These are phyloP conservation scores for Candolleomyces eurysporus DNA, from an alignment of 768 basidiomycete species.

Conservation along the genomic window DNA sequence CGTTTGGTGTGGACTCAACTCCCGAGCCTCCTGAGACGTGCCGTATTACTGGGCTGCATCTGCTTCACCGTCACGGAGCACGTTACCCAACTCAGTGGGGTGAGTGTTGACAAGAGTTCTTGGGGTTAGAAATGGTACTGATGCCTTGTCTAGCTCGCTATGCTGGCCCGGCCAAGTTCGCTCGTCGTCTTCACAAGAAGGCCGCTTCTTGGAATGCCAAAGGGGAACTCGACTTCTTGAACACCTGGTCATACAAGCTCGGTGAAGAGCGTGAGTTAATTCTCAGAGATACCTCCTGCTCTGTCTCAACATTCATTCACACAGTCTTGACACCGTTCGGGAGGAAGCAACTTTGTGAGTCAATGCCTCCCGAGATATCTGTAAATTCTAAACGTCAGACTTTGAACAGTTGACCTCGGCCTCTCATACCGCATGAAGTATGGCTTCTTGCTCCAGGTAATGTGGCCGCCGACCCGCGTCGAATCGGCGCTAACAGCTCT, in stretches of 20 bases:
- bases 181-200: conserved; percentile 50
- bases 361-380: not conserved
- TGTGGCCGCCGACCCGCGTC: too few species aligned
- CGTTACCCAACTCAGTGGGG: conserved; percentile 66
- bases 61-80: conserved; percentile 83
- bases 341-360: conserved; percentile 77
- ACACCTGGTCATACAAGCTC: conserved; percentile 85
- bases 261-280: conserved; percentile 70
- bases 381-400: not conserved
- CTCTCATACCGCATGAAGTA: conserved; percentile 76
- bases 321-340: conserved; percentile 88
- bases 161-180: conserved; percentile 61
- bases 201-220: conserved; percentile 62
- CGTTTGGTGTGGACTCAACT: conserved; percentile 72
- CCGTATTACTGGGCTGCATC: conserved; percentile 68
- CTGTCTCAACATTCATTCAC: conserved; percentile 1
- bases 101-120: conserved; percentile 30
- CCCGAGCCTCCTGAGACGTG: conserved; percentile 72
- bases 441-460: conserved; percentile 67
- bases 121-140: conserved; percentile 1
- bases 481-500: not conserved
- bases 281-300: not conserved
- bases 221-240: conserved; percentile 72
- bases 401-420: conserved; percentile 57
- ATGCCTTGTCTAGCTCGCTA: conserved; percentile 41